A percentile compares a stretch with the other conserved stretches of the same genome.
phyloP scores from a whole-genome alignment of 1,284 basidiomycete species.

The Cerioporus squamosus region DNA sequence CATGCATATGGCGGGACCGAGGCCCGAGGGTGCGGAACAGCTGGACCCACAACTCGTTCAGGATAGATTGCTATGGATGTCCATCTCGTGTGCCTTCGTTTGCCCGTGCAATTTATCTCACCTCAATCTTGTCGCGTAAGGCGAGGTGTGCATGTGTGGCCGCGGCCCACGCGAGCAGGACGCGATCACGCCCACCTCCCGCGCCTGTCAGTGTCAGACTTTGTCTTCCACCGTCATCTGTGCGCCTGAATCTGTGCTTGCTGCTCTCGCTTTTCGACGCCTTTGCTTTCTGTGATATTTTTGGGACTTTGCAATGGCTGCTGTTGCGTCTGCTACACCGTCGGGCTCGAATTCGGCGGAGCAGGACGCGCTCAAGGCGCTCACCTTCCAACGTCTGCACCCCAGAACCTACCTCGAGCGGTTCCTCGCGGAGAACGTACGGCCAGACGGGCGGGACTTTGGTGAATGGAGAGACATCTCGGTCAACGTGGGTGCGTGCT shows the following conservation, averaged over 20 bases:
- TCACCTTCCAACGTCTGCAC: conserved; percentile 83
- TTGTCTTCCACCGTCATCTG: not conserved
- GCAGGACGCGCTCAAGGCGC: conserved; percentile 52
- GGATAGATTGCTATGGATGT: conserved; percentile 22
- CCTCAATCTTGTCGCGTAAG: conserved; percentile 24
- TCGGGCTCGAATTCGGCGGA: conserved; percentile 12
- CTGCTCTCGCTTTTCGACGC: not conserved
- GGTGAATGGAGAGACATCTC: conserved; percentile 70
- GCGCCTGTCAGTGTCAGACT: not conserved
- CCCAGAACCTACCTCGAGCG: conserved; percentile 81
- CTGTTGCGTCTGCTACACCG: conserved; percentile 15
- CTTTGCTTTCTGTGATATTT: not conserved
- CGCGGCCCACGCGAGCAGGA: conserved; percentile 3
- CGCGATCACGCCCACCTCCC: not conserved
- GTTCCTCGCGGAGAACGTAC: conserved; percentile 71
- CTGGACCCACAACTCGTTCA: conserved; percentile 27
- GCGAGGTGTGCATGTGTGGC: too few relatives aligned
- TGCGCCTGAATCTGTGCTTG: not conserved
- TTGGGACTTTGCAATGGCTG: conserved; percentile 19
- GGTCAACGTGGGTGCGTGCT: conserved; percentile 71
- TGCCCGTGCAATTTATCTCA: conserved; percentile 24
- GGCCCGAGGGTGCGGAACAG: conserved; percentile 8
- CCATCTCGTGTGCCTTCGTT: conserved; percentile 5
- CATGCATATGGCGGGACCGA: not conserved
- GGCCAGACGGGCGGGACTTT: conserved; percentile 77